Evolutionary conservation across 1,139 yeast genomes (phyloP), one percentile per base, ranked within the genome.

Genomic region (Yamadazyma atlantica): DNA sequence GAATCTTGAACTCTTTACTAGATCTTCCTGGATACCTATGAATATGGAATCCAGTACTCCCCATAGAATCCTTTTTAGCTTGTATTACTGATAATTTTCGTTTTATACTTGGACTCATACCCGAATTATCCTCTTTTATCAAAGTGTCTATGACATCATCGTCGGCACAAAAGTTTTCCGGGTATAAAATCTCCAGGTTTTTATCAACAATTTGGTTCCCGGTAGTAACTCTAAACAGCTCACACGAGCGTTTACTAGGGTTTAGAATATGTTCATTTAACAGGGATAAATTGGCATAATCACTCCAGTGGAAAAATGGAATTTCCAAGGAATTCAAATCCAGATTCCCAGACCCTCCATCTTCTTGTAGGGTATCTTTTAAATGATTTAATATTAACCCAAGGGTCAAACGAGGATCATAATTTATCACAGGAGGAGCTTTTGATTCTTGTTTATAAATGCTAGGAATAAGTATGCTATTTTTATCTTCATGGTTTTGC

Each of bases 31-130:
- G 51, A 41, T 59, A 53, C 16, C 40, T 40, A 40, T 54, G 62
- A 1, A 73, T 57, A 47, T 71, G 77, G 45, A 71, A 71, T 1
- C 75, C 74, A 1, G 73, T 41, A 14, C 57, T 41, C 11, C 41
- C 41, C 3, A 9, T 6, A 4, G 29, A 14, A 16, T 34, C 15
- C 3, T 14, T 16, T 37, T 44, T 38, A 24, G 47, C 26, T 10
- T 33, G 17, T 12, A 33, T 9, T 11, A 28, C 4, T 16, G 15
- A 15, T 27, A 22, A 15, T 29, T 32, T 35, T 8, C 13, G 5
- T n/a, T 18, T 22, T 15, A 33, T 32, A 21, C 26, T 13, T n/a
- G 30, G 13, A 45, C 32, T 9, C 38, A 40, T 10, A 34, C 28
- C 19, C 4, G 17, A 16, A 4, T 28, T 26, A 10, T 27, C 28